A percentile compares a stretch with the other conserved stretches of the same genome.
Conservation (phyloP, 2,329 filamentous ascomycete species). For the Alternaria rosae region DNA sequence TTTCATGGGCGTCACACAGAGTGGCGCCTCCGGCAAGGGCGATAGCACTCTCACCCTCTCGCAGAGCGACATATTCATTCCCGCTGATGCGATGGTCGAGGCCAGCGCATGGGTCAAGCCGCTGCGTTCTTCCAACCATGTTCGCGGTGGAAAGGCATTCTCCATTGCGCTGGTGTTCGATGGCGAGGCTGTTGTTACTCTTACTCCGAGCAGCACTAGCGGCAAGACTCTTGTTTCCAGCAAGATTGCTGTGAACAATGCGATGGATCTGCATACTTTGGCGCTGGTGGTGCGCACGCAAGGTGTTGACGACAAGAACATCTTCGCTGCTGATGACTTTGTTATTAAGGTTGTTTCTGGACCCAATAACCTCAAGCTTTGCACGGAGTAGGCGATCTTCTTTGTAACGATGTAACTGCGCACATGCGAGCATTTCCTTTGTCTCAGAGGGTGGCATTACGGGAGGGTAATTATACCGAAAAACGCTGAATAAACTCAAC, state of each 20-base stretch:
- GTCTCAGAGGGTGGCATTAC: no score
- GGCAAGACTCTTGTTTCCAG: not conserved
- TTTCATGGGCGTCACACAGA: not conserved
- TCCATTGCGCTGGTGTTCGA: not conserved
- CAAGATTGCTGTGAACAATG: not conserved
- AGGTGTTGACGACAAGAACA: not conserved
- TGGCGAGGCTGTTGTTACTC: not conserved
- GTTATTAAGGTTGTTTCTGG: not conserved
- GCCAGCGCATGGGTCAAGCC: not conserved
- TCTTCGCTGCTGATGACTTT: not conserved
- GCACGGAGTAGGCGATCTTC: not conserved
- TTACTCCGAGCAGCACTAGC: not conserved
- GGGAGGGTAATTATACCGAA: no score
- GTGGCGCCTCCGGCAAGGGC: not conserved
- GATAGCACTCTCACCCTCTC: not conserved
- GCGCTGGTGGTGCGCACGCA: not conserved
- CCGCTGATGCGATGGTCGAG: not conserved
- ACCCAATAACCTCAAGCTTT: not conserved
- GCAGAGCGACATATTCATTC: not conserved
- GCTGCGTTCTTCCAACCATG: not conserved
- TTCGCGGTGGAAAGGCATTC: no score
- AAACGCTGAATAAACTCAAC: no score
- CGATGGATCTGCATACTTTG: not conserved
- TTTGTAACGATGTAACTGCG: no score
- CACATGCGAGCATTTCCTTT: no score